These are phyloP conservation scores for Epithemia pelagica DNA, from an alignment of 108 stramenopile species.

Conservation along the genomic window DNA sequence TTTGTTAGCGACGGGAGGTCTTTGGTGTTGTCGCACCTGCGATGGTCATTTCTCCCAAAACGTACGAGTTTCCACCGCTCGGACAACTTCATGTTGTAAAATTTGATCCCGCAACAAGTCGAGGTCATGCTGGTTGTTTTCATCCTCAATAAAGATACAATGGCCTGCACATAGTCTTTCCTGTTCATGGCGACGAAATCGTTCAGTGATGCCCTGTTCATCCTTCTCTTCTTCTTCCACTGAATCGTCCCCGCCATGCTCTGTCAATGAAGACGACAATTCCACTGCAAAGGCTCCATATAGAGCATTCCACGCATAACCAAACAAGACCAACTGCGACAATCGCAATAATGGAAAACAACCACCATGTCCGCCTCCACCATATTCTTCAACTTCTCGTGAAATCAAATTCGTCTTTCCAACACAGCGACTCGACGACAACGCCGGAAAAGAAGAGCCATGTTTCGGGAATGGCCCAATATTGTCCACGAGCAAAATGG, in stretches of 20 bases:
- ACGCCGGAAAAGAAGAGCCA: constrained; percentile 18
- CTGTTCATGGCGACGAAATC: background rate
- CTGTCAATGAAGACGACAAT: background rate
- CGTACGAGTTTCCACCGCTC: background rate
- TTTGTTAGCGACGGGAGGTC: too few species aligned
- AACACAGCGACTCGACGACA: background rate
- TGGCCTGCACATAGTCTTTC: background rate
- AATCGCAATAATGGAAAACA: constrained; percentile 28
- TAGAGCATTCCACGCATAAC: constrained; percentile 47
- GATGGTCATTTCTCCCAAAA: too few species aligned
- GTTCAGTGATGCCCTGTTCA: background rate
- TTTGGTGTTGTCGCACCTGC: too few species aligned
- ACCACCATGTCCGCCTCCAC: constrained; percentile 23
- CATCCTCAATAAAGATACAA: background rate
- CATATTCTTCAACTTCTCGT: constrained; percentile 69
- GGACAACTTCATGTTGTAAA: background rate
- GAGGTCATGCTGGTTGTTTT: too few species aligned
- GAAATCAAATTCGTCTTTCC: constrained; percentile 44
- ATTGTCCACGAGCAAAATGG: constrained; percentile 63
- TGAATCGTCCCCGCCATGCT: background rate
- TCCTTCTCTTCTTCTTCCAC: background rate
- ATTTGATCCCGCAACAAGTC: background rate
- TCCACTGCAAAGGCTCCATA: constrained; percentile 53
- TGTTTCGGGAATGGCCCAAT: constrained; percentile 46
- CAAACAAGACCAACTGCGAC: constrained; percentile 55